Evolutionary conservation across 164 flowering plant species (phyloP), one percentile per base, ranked within the genome.

Genomic region (Vitis amurensis): DNA sequence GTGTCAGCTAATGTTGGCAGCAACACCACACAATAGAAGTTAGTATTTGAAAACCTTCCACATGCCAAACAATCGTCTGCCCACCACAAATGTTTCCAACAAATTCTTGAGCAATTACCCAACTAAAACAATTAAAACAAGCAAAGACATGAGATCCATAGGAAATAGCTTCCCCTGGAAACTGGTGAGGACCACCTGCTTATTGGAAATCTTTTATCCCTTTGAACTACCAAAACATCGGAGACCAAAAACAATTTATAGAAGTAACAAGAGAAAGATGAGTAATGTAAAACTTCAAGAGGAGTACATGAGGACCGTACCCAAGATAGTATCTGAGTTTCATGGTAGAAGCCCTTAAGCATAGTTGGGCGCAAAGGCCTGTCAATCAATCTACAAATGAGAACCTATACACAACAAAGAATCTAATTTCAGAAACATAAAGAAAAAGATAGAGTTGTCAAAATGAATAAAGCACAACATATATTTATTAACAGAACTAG

Each of bases 291-390:
- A 31, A 31, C 55, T 57, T 29, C 1, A 56, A 55, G 19, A 66
- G 61, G 55, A 37, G 50, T 9, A 8, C 60, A 65, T 44, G 11
- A 59, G 69, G 12, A 29, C 55, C 57, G 47, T 89, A 95, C 99
- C 99, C 98, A 95, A 76, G 99, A 93, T 51, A 92, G 79, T 76
- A 95, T 78, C 74, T 95, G 99, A 68, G 96, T 95, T 81, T 95
- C 99, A 71, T 95, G 94, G 84, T 95, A 91, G 83, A 93, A 95
- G 50, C 99, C 99, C 77, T 92, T 91, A 12, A 74, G 79, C 94
- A 95, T 91, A 58, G 99, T 92, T 67, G 99, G 94, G 11, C 99
- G 97, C 79, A 95, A 64, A 62, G 99, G 99, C 80, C 99, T 88
- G 73, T 95, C 99, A 58, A 95, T 95, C 83, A 95, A 80, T 84